A percentile compares a stretch with the other conserved stretches of the same genome.
These are phyloP conservation scores for Elsinoe batatas DNA, from an alignment of 2,329 filamentous ascomycete genomes.

Conservation along the genomic window DNA sequence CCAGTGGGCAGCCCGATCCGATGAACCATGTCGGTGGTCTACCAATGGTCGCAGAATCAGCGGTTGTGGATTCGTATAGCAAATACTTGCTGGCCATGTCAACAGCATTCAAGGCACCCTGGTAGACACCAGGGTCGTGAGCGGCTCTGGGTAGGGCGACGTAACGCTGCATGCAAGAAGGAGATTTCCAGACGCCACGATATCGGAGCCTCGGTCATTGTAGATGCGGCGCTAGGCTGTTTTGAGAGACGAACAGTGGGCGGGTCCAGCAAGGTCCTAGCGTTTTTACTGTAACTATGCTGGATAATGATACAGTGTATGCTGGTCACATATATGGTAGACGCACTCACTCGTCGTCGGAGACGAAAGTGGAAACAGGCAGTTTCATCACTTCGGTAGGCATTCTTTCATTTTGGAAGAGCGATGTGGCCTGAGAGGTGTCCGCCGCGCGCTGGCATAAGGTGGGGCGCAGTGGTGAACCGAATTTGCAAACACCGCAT, in stretches of 20 bases:
- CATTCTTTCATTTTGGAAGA: too few species aligned
- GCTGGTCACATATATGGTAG: too few species aligned
- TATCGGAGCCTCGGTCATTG: background rate
- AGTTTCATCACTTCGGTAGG: too few species aligned
- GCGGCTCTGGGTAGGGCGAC: background rate
- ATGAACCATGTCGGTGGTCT: background rate
- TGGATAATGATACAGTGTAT: too few species aligned
- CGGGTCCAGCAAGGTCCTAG: background rate
- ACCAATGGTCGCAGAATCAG: background rate
- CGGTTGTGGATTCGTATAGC: background rate
- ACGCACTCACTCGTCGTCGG: too few species aligned
- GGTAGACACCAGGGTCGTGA: background rate
- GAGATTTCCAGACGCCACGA: conserved; percentile 3
- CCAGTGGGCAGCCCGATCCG: background rate
- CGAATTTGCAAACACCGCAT: conserved; percentile 2
- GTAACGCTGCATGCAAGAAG: conserved; percentile 3
- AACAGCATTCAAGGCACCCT: background rate
- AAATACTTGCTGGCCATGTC: background rate
- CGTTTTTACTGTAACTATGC: too few species aligned
- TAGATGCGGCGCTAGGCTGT: background rate
- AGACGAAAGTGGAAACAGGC: too few species aligned
- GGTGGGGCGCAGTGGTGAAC: background rate
- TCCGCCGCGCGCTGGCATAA: background rate
- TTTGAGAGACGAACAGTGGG: background rate
- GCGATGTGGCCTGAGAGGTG: too few species aligned